Percentiles rank a stretch among this genome's conserved stretches.
Conservation (phyloP, 331 rosid species). For the Cydonia oblonga region DNA sequence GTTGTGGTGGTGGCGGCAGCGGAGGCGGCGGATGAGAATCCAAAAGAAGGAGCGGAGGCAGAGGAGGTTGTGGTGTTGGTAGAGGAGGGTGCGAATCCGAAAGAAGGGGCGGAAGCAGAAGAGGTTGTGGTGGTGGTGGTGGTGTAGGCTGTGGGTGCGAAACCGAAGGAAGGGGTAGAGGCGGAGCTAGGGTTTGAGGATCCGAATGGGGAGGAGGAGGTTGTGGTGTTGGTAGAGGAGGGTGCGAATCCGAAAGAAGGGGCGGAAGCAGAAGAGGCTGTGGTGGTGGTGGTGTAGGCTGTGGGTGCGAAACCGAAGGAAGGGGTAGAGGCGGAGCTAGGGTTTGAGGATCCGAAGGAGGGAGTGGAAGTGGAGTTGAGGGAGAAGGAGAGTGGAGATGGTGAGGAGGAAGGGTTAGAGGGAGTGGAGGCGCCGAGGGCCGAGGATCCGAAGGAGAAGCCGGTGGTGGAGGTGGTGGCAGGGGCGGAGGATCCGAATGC, state of each 20-base stretch:
- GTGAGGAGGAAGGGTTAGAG: slow-evolving; percentile 6
- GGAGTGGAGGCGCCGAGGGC: slow-evolving; percentile 9
- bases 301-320: too few species aligned
- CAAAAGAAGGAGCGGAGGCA: too few species aligned
- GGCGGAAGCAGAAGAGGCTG: too few species aligned
- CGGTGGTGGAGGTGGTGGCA: slow-evolving; percentile 14
- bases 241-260: too few species aligned
- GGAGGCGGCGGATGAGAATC: too few species aligned
- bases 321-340: too few species aligned
- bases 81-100: slow-evolving; percentile 20
- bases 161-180: not conserved
- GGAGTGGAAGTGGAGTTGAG: slow-evolving; percentile 9
- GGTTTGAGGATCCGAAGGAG: slow-evolving; percentile 5
- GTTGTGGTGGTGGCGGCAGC: slow-evolving; percentile 4
- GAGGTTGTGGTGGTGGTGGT: too few species aligned
- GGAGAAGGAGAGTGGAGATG: slow-evolving; percentile 1
- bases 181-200: slow-evolving; percentile 17
- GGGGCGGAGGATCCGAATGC: not conserved
- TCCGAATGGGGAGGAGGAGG: slow-evolving; percentile 11
- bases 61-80: too few species aligned
- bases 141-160: too few species aligned
- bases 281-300: too few species aligned
- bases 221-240: too few species aligned
- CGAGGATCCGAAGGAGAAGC: slow-evolving; percentile 24
- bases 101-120: not conserved